phyloP scores from a whole-genome alignment of 257 asterid genomes.

The Apocynum venetum region DNA sequence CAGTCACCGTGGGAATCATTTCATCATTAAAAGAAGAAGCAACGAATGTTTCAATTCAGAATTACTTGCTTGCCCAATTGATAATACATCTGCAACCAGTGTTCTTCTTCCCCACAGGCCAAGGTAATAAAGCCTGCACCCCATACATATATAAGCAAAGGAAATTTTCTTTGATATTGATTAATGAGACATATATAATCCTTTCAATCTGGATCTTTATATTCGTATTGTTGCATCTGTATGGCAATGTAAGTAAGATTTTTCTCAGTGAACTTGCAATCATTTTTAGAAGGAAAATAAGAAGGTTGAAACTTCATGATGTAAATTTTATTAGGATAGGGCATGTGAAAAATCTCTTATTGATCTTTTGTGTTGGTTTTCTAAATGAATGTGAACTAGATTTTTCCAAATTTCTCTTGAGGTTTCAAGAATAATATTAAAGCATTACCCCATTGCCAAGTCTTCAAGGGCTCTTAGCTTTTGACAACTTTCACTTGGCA shows the following conservation, averaged over 20 bases:
- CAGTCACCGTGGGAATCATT: slow-evolving; percentile 93
- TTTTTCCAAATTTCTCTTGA: background rate
- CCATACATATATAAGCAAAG: background rate
- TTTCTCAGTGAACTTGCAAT: background rate
- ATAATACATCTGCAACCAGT: slow-evolving; percentile 54
- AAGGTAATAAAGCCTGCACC: slow-evolving; percentile 44
- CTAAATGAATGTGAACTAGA: background rate
- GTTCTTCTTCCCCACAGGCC: slow-evolving; percentile 82
- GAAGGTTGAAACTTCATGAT: background rate
- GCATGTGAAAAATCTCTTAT: background rate
- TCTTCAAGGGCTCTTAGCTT: background rate
- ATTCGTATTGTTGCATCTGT: background rate
- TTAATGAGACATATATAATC: background rate
- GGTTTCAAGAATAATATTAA: background rate
- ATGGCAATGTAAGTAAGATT: background rate
- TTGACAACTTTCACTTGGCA: background rate
- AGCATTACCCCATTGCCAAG: background rate
- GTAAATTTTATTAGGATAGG: background rate
- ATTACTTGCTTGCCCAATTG: slow-evolving; percentile 74
- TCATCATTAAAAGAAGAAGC: slow-evolving; percentile 75
- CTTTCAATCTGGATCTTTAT: slow-evolving; percentile 2
- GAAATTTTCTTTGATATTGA: background rate
- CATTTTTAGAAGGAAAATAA: background rate
- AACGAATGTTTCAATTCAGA: slow-evolving; percentile 83
- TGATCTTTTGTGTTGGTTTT: background rate